These are phyloP conservation scores for Phytophthora pistaciae DNA, from an alignment of 352 stramenopile species.

Conservation along the genomic window DNA sequence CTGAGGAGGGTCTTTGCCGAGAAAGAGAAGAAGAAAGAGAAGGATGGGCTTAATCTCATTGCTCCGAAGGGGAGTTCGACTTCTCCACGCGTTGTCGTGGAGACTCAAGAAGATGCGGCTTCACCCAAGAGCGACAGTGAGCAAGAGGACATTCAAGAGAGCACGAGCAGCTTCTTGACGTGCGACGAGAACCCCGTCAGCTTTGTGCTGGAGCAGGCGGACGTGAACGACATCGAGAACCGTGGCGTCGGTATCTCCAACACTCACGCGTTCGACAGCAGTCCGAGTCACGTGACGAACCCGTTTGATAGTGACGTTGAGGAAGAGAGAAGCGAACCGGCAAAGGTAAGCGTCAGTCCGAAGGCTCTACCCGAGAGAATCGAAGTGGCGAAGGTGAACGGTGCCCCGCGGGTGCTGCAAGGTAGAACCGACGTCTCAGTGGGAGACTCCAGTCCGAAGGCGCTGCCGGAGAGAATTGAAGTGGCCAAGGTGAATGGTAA, in stretches of 20 bases:
- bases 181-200: conserved; percentile 4
- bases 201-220: conserved; percentile 8
- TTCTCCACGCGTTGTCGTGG: conserved; percentile 6
- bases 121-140: conserved; percentile 22
- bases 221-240: conserved; percentile 1
- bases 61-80: neutral
- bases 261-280: conserved; percentile 2
- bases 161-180: conserved; percentile 4
- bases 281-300: neutral
- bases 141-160: conserved; percentile 2
- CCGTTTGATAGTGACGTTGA: conserved; percentile 29
- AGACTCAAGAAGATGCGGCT: conserved; percentile 4
- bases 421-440: too few species aligned
- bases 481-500: conserved; percentile 6
- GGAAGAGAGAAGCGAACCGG: conserved; percentile 16
- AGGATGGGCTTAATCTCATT: conserved; percentile 1
- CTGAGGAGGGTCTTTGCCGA: conserved; percentile 32
- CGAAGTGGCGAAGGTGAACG: neutral
- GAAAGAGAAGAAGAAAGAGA: conserved; percentile 15
- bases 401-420: too few species aligned
- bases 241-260: neutral
- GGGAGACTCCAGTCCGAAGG: neutral
- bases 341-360: conserved; percentile 8
- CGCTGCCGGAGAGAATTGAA: conserved; percentile 7
- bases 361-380: neutral